Evolutionary conservation across 129 eudicot genomes (phyloP), one percentile per base, ranked within the genome.

Genomic region (Flaveria bidentis): DNA sequence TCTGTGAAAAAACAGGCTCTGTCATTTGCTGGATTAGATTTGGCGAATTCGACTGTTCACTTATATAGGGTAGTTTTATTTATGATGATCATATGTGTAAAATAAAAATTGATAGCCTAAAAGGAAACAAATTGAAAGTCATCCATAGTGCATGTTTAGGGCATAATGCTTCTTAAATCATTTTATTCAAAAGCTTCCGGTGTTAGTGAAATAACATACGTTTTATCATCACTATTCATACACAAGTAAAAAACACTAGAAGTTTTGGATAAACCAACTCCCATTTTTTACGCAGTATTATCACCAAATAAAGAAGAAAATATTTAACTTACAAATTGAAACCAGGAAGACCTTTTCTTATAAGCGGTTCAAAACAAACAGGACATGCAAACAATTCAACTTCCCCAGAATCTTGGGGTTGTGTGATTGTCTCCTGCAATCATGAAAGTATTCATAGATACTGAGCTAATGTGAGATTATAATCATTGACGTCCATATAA

Each of bases 271-370:
- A 4, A 53, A 18, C 1, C 28, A 60, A 10, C 66, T 60, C n/a
- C 45, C 68, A 62, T 62, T 60, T 62, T 18, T 33, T 15, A 62
- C 44, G 50, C 50, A 8, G 47, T 62, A 62, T 65, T 20, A 58
- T 70, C 70, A 78, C 71, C 28, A 58, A 14, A 71, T 4, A 1
- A 16, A 61, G 5, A 65, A n/a, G 23, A 50, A 46, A 25, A 36
- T 66, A 53, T 58, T 16, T n/a, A 76, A 84, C 98, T 91, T 91
- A 91, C 99, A 94, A 78, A 87, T 94, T 94, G 81, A 94, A 89
- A 53, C 97, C 99, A 2, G 93, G 52, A 74, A 97, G 99, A 2
- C 99, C 99, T 79, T 89, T 94, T 81, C 99, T 83, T 67, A 88
- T 86, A 41, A 94, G 86, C 2, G 97, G 99, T 50, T 89, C 96